A percentile compares a stretch with the other conserved stretches of the same genome.
Conservation (phyloP, 345 rosid genomes). For the Physaria fendleri region DNA sequence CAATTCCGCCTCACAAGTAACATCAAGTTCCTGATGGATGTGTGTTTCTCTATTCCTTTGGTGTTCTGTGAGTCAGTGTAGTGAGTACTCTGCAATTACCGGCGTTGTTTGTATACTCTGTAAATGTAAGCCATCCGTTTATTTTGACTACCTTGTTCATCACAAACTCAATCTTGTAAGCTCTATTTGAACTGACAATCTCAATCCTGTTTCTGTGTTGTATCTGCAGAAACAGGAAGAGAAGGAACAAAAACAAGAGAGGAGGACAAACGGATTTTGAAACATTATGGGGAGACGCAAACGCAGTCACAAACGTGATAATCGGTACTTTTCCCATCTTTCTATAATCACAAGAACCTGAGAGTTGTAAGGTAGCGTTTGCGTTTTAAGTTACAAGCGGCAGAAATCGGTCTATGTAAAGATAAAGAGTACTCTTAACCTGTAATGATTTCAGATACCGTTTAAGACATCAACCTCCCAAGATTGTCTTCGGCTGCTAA, state of each 20-base stretch:
- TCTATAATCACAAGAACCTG: not conserved
- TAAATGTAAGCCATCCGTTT: conserved; percentile 52
- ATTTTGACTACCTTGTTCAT: not conserved
- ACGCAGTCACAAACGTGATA: not conserved
- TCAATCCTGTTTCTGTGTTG: not conserved
- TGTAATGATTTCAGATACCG: conserved; percentile 1
- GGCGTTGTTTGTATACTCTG: conserved; percentile 47
- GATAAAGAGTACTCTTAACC: not conserved
- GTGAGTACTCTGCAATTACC: conserved; percentile 18
- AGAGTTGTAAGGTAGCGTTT: conserved; percentile 16
- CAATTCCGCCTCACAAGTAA: conserved; percentile 41
- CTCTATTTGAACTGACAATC: not conserved
- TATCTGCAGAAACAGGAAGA: conserved; percentile 16
- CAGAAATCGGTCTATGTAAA: conserved; percentile 10
- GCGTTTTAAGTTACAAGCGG: conserved; percentile 2
- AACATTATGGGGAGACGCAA: conserved; percentile 14
- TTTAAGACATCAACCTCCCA: not conserved
- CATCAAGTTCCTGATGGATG: not conserved
- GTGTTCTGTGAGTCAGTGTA: conserved; percentile 17
- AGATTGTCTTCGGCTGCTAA: not conserved
- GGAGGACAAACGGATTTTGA: not conserved
- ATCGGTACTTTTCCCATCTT: not conserved
- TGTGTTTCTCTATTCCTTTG: conserved; percentile 14
- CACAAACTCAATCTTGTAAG: not conserved
- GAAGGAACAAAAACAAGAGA: not conserved